phyloP scores from a whole-genome alignment of 1,284 basidiomycete species.

The Ceratobasidium theobromae region DNA sequence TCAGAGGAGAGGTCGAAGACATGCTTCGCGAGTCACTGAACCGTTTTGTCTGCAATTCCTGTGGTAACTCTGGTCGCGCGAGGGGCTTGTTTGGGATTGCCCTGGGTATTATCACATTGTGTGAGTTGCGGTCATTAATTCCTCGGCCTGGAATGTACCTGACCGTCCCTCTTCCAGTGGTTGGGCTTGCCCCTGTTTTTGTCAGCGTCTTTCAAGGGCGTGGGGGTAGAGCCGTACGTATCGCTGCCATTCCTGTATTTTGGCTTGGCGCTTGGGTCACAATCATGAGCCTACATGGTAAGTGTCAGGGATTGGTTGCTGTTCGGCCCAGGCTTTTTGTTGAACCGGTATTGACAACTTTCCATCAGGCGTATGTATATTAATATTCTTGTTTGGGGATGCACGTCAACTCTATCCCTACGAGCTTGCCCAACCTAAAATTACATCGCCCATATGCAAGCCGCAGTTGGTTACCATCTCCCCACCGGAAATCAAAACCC shows the following conservation, averaged over 20 bases:
- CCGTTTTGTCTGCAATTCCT: conserved; percentile 68
- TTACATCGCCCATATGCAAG: conserved; percentile 28
- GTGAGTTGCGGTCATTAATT: neutral
- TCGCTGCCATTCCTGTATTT: conserved; percentile 33
- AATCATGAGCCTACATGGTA: conserved; percentile 25
- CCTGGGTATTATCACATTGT: conserved; percentile 31
- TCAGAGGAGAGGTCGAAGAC: conserved; percentile 44
- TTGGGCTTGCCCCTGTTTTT: conserved; percentile 52
- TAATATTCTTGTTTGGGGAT: conserved; percentile 80
- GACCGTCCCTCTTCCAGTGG: conserved; percentile 34
- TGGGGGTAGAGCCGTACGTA: conserved; percentile 13
- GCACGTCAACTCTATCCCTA: conserved; percentile 73
- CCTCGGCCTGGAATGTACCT: neutral
- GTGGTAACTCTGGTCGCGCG: conserved; percentile 72
- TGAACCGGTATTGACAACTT: too few species aligned
- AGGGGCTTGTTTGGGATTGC: conserved; percentile 50
- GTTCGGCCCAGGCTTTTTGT: conserved; percentile 48
- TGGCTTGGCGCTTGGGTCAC: conserved; percentile 35
- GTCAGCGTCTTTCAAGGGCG: conserved; percentile 52
- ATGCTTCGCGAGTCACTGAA: conserved; percentile 63
- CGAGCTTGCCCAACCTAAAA: conserved; percentile 63
- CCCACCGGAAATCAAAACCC: neutral
- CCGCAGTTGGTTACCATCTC: neutral
- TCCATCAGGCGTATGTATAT: conserved; percentile 53
- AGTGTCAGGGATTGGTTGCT: neutral